These are phyloP conservation scores for Phytopythium montanum DNA, from an alignment of 352 stramenopile genomes.

Conservation along the genomic window DNA sequence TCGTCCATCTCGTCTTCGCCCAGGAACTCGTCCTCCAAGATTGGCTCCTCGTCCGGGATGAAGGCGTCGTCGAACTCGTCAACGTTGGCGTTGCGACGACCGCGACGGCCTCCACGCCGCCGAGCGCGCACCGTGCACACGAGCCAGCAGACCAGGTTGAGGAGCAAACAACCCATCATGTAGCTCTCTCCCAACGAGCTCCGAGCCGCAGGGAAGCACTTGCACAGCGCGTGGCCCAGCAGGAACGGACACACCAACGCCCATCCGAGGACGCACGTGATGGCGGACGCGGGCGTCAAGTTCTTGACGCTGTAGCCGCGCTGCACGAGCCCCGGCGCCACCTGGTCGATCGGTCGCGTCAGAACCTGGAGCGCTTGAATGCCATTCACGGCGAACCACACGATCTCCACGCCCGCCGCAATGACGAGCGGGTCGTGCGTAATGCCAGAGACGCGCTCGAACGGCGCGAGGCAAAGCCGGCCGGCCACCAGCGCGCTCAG, in stretches of 20 bases:
- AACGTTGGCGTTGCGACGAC: constrained; percentile 10
- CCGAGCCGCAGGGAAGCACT: constrained; percentile 43
- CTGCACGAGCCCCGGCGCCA: constrained; percentile 50
- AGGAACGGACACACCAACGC: constrained; percentile 65
- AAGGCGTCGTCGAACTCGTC: constrained; percentile 19
- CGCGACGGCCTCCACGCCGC: constrained; percentile 27
- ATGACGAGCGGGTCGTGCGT: constrained; percentile 73
- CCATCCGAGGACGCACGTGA: constrained; percentile 61
- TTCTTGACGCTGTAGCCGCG: constrained; percentile 75
- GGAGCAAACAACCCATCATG: constrained; percentile 68
- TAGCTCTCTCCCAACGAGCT: constrained; percentile 59
- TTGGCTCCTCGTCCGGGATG: constrained; percentile 12
- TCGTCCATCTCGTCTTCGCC: constrained; percentile 31
- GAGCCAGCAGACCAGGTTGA: constrained; percentile 72
- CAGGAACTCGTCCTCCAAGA: constrained; percentile 20
- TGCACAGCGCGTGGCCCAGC: constrained; percentile 56
- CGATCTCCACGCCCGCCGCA: constrained; percentile 65
- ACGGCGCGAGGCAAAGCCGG: constrained; percentile 56
- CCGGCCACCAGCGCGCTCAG: constrained; percentile 73
- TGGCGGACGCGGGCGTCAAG: constrained; percentile 45
- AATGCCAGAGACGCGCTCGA: constrained; percentile 70
- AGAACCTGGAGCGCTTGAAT: constrained; percentile 58
- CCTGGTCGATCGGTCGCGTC: constrained; percentile 51
- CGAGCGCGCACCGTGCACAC: constrained; percentile 70
- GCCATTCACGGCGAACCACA: constrained; percentile 71